Percentiles rank a stretch among this genome's conserved stretches.
phyloP scores from a whole-genome alignment of 1,284 basidiomycete genomes.

The Cutaneotrichosporon sp. region DNA sequence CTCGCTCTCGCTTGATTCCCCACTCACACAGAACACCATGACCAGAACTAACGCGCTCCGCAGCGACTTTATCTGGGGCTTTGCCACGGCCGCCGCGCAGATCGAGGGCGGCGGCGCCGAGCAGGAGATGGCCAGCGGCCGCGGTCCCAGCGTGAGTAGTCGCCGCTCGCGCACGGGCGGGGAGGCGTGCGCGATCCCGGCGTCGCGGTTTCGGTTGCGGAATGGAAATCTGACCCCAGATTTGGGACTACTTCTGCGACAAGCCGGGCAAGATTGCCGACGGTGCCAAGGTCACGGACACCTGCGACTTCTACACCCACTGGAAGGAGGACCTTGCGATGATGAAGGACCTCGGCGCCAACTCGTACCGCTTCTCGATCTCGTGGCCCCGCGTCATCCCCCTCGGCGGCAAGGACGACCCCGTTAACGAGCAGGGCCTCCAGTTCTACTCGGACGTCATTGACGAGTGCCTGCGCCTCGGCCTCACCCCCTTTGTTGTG shows the following conservation, averaged over 20 bases:
- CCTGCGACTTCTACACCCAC: slow-evolving; percentile 68
- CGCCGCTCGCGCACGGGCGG: too few relatives aligned
- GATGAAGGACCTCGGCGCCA: slow-evolving; percentile 63
- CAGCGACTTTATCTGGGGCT: slow-evolving; percentile 68
- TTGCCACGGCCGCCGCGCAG: slow-evolving; percentile 64
- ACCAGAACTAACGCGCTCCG: slow-evolving; percentile 16
- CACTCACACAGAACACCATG: slow-evolving; percentile 2
- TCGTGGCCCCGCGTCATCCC: slow-evolving; percentile 74
- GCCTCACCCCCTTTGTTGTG: slow-evolving; percentile 70
- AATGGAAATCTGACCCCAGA: slow-evolving; percentile 59
- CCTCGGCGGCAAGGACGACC: slow-evolving; percentile 64
- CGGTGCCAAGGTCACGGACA: slow-evolving; percentile 66
- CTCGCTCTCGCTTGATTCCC: too few relatives aligned
- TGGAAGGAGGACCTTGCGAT: slow-evolving; percentile 70
- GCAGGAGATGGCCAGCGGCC: slow-evolving; percentile 33
- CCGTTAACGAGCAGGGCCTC: slow-evolving; percentile 68
- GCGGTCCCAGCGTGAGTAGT: slow-evolving; percentile 33
- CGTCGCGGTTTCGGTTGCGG: too few relatives aligned
- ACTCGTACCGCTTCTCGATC: slow-evolving; percentile 67
- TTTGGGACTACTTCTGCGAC: slow-evolving; percentile 73
- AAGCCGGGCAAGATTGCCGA: slow-evolving; percentile 67
- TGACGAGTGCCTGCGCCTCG: slow-evolving; percentile 46
- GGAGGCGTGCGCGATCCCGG: too few relatives aligned
- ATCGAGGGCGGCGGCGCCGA: slow-evolving; percentile 27
- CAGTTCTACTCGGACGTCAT: slow-evolving; percentile 43